These are phyloP conservation scores for Quercus tomentella DNA, from an alignment of 331 rosid genomes.

Conservation along the genomic window DNA sequence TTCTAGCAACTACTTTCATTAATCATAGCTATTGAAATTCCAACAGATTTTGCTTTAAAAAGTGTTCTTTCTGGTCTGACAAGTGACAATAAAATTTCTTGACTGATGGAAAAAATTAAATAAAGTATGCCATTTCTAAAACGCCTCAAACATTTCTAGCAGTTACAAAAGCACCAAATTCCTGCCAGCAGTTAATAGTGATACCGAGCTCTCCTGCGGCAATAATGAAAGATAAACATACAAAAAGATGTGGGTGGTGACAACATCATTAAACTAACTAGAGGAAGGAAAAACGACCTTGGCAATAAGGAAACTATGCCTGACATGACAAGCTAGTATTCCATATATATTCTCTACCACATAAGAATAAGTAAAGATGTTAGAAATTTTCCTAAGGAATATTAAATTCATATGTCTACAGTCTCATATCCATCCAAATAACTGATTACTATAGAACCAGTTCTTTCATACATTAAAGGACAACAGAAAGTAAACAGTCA, in stretches of 20 bases:
- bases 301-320: neutral
- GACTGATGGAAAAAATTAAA: neutral
- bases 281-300: neutral
- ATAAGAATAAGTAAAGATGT: neutral
- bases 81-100: neutral
- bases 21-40: neutral
- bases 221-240: neutral
- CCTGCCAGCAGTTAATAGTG: neutral
- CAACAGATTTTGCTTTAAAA: too few species aligned
- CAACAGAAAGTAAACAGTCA: neutral
- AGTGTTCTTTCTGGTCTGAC: too few species aligned
- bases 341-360: neutral
- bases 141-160: neutral
- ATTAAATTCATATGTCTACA: neutral
- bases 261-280: neutral
- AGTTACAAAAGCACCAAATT: neutral
- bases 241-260: neutral
- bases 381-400: neutral
- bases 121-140: neutral
- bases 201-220: neutral
- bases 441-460: neutral
- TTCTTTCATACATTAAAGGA: neutral
- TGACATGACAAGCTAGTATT: neutral
- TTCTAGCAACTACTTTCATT: neutral
- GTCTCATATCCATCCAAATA: neutral